phyloP scores from a whole-genome alignment of 805 yeast genomes.

The Metschnikowia cubensis region DNA sequence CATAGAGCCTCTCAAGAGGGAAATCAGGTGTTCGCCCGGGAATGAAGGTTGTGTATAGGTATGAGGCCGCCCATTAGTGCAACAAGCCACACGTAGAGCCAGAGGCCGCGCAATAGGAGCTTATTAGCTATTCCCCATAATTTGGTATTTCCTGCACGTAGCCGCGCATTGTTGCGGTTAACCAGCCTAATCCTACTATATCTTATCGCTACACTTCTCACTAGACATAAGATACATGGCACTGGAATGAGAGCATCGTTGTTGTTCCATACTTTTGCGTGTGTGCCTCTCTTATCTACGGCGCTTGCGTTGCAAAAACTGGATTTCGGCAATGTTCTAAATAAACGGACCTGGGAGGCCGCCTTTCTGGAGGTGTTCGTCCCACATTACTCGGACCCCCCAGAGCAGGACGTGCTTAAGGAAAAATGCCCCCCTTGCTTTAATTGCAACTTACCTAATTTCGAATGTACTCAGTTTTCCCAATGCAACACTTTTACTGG shows the following conservation, averaged over 20 bases:
- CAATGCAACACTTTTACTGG: constrained; percentile 87
- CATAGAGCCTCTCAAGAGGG: constrained; percentile 64
- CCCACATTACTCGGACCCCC: not conserved
- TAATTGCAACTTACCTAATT: constrained; percentile 90
- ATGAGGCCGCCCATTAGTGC: no score
- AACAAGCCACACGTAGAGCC: no score
- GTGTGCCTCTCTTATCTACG: not conserved
- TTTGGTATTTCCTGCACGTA: constrained; percentile 1
- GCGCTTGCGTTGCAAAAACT: not conserved
- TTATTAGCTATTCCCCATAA: not conserved
- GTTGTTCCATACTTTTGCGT: not conserved
- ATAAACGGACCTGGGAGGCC: constrained; percentile 1
- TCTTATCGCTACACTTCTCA: not conserved
- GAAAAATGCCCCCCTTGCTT: constrained; percentile 79
- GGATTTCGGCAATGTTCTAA: constrained; percentile 3
- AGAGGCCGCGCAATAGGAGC: not conserved
- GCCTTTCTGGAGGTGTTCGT: constrained; percentile 7
- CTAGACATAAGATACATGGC: not conserved
- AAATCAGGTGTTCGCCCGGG: constrained; percentile 11
- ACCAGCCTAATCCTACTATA: not conserved
- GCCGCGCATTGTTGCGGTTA: constrained; percentile 5
- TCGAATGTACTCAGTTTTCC: constrained; percentile 86
- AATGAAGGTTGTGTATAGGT: not conserved
- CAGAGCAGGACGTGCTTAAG: not conserved
- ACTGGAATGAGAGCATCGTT: not conserved